Conservation (phyloP, 129 eudicot species). For the Calendula officinalis region DNA sequence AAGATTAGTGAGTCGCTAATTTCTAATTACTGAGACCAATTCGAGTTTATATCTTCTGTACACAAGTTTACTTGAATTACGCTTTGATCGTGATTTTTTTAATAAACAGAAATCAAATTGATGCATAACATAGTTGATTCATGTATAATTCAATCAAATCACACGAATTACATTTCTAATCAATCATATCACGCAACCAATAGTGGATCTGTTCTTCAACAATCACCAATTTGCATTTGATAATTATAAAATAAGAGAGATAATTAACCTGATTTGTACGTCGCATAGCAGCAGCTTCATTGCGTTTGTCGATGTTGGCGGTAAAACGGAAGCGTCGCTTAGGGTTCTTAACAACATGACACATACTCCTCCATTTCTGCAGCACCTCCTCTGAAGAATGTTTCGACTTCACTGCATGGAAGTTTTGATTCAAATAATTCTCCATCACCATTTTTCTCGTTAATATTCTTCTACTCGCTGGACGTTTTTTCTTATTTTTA, state of each 20-base stretch:
- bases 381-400: constrained; percentile 63
- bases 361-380: constrained; percentile 79
- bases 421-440: constrained; percentile 66
- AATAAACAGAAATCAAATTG: neutral
- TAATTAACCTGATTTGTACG: constrained; percentile 70
- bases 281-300: constrained; percentile 97
- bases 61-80: too few relatives aligned
- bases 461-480: neutral
- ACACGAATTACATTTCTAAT: neutral
- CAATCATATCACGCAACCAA: constrained; percentile 3
- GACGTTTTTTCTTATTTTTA: neutral
- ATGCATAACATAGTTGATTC: neutral
- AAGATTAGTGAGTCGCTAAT: constrained; percentile 15
- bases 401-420: constrained; percentile 66
- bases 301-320: constrained; percentile 79
- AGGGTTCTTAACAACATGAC: constrained; percentile 95
- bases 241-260: constrained; percentile 1
- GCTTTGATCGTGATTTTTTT: neutral
- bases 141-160: neutral
- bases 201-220: neutral
- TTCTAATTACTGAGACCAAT: neutral
- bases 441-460: constrained; percentile 53
- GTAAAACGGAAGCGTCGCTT: constrained; percentile 86
- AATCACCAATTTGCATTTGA: neutral
- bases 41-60: too few relatives aligned